Conservation (phyloP, 2,329 filamentous ascomycete species). For the Ophiostoma novo-ulmi region DNA sequence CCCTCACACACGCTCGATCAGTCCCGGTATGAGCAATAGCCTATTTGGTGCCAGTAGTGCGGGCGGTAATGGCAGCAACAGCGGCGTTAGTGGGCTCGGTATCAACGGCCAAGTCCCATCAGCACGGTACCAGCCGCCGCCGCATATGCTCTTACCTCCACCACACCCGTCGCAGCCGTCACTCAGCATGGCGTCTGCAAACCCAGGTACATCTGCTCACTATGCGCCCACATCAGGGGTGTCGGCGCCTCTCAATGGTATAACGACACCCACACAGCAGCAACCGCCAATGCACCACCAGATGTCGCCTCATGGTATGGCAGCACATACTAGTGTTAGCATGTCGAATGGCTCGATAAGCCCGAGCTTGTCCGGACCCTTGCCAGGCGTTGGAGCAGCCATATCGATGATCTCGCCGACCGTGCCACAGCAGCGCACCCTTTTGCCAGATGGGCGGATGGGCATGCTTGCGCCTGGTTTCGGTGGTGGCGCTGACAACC, state of each 20-base stretch:
- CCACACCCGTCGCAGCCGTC: conserved; percentile 15
- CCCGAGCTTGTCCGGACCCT: not conserved
- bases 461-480: conserved; percentile 9
- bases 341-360: not conserved
- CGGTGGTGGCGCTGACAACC: not conserved
- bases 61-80: not conserved
- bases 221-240: not conserved
- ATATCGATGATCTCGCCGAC: conserved; percentile 3
- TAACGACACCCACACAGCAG: conserved; percentile 9
- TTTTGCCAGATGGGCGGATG: conserved; percentile 12
- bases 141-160: conserved; percentile 22
- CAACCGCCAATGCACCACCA: conserved; percentile 12
- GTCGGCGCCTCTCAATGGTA: not conserved
- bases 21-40: conserved; percentile 16
- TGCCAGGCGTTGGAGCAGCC: not conserved
- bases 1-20: conserved; percentile 22
- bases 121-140: not conserved
- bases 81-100: not conserved
- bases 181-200: not conserved
- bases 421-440: conserved; percentile 1
- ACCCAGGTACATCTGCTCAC: not conserved
- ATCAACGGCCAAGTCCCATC: conserved; percentile 19
- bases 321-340: not conserved
- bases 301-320: not conserved
- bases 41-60: conserved; percentile 11